Evolutionary conservation across 306 rosid genomes (phyloP), one percentile per base, ranked within the genome.

Genomic region (Hippophae gyantsensis): DNA sequence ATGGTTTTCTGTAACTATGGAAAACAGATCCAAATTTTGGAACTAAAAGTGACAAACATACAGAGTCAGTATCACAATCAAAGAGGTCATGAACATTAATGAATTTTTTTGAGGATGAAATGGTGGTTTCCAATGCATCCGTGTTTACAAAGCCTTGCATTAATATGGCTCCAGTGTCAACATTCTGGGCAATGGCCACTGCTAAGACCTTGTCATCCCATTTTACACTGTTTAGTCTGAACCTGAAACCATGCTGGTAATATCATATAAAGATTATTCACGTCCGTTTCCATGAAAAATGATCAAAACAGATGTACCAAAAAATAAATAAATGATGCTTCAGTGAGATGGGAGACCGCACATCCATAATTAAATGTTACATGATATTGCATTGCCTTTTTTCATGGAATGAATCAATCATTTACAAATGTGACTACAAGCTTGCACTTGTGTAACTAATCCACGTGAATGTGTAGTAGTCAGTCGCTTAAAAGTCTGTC

Each of bases 61-160:
- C 93, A 3, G 95, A 92, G 76, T 87, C 85, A 41, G 88, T 75
- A 0, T 95, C 96, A 73, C 93, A 92, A 58, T 92, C 93, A 62
- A 87, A 72, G 56, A 92, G 79, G 61, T 85, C 95, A 14, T 73
- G 81, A 51, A 92, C 70, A 67, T 83, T 85, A 68, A 92, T 92
- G 80, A 92, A 92, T 74, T 92, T 92, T 56, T 76, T 92, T 12
- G 96, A 92, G 46, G 93, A 81, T 80, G 3, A 78, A 54, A 84
- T 46, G 72, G 89, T 80, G 45, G 74, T 51, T 11, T 66, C 69
- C 45, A 92, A 65, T 45, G 89, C 98, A 60, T 85, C 93, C 74
- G 81, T 78, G 50, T 87, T 85, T 32, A 79, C 96, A 77, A 92
- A 92, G 53, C 98, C 69, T 64, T 87, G 95, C 96, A 92, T 92